These are phyloP conservation scores for Gynochthodes officinalis DNA, from an alignment of 257 asterid genomes.

Conservation along the genomic window DNA sequence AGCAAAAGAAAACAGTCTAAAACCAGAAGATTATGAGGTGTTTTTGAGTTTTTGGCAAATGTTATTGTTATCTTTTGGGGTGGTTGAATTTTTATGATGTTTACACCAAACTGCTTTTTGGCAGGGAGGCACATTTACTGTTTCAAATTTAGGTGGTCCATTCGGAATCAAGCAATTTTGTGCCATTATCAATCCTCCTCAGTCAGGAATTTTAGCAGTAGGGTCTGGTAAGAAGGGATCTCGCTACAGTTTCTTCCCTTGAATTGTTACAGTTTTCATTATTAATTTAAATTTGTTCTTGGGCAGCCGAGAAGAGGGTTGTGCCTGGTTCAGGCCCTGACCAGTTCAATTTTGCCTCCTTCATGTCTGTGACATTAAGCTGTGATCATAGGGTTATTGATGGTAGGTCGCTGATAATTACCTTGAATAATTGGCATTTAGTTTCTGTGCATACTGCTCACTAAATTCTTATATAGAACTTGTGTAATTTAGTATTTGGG, in stretches of 20 bases:
- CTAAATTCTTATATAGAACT: not conserved
- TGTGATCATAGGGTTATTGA: slow-evolving; percentile 98
- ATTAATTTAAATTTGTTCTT: slow-evolving; percentile 13
- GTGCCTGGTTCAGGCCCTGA: slow-evolving; percentile 72
- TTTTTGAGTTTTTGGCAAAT: not conserved
- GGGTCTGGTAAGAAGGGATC: slow-evolving; percentile 65
- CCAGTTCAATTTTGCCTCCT: slow-evolving; percentile 48
- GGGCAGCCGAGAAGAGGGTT: slow-evolving; percentile 89
- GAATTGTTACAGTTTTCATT: not conserved
- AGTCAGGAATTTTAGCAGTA: slow-evolving; percentile 89
- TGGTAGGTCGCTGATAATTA: slow-evolving; percentile 45
- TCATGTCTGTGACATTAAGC: slow-evolving; percentile 86
- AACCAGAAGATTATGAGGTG: slow-evolving; percentile 96
- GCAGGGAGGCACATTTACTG: slow-evolving; percentile 97
- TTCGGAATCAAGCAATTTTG: slow-evolving; percentile 97
- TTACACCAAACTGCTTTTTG: slow-evolving; percentile 14
- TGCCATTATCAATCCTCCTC: slow-evolving; percentile 97
- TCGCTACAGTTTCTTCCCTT: not conserved
- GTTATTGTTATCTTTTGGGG: not conserved
- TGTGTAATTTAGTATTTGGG: not conserved
- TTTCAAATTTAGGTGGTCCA: slow-evolving; percentile 92
- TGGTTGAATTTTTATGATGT: not conserved
- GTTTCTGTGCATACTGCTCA: not conserved
- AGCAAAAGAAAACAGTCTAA: slow-evolving; percentile 83
- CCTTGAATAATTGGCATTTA: not conserved